Evolutionary conservation across 1,139 yeast species (phyloP), one percentile per base, ranked within the genome.

Genomic region (Suhomyces bribrorum): DNA sequence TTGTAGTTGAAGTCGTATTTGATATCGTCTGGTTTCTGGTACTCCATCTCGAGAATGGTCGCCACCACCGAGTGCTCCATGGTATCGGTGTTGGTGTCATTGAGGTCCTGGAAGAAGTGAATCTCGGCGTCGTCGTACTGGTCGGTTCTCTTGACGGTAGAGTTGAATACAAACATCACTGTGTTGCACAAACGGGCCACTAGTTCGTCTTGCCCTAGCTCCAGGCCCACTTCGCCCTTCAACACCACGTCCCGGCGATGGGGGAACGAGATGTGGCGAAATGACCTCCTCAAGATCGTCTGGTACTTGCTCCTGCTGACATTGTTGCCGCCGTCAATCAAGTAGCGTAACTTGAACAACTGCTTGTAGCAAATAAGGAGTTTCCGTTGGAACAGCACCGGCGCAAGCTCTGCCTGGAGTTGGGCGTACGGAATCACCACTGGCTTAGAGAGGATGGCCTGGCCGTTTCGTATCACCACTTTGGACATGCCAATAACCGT

Each of bases 81-180:
- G 12, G 54, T 53, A n/a, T 52, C 58, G 11, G 44, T 43, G 32
- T 34, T 46, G 25, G 48, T 37, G 7, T 33, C 33, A 13, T 48
- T 40, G 5, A 56, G 36, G 28, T 64, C 69, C 7, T 56, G 49
- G 33, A 44, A 58, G 36, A 53, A 62, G 3, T 50, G 30, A 2
- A 54, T 53, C 9, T 47, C 51, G 5, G 43, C 45, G 14, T 46
- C 45, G 2, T 47, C 42, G 5, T 43, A 38, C 39, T 53, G 20
- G 43, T 48, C 9, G 30, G 43, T 15, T 44, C 50, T 8, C 29
- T 43, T 39, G 30, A 69, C 67, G 0, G 74, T 63, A 4, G 72
- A 59, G 45, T 71, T 71, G 48, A 62, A 64, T 3, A 69, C 66
- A 50, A 71, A 71, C 14, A 57, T 63, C 23, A 64, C 48, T 2